A percentile compares a stretch with the other conserved stretches of the same genome.
These are phyloP conservation scores for Colletotrichum viniferum DNA, from an alignment of 2,329 filamentous ascomycete species.

Conservation along the genomic window DNA sequence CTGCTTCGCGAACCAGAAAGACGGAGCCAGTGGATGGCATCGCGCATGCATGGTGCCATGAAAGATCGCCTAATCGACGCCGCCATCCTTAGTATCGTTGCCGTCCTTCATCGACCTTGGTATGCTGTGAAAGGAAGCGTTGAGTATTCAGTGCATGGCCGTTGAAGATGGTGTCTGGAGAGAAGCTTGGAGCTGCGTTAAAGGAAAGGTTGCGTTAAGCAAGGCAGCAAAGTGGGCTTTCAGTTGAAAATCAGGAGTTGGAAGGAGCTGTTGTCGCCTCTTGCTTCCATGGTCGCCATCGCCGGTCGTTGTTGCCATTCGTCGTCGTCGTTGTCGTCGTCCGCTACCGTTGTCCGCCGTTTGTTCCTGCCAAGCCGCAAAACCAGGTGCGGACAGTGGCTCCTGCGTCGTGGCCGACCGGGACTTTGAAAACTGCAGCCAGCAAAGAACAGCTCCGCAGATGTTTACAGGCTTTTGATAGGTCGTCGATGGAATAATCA, in stretches of 20 bases:
- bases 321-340: neutral
- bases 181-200: neutral
- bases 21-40: neutral
- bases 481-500: neutral
- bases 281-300: neutral
- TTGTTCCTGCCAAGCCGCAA: neutral
- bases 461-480: neutral
- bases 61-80: neutral
- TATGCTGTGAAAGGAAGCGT: neutral
- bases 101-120: neutral
- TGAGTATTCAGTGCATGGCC: neutral
- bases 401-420: neutral
- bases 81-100: neutral
- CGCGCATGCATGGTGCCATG: neutral
- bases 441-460: neutral
- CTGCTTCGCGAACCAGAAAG: neutral
- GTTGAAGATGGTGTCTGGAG: accelerated
- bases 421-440: neutral
- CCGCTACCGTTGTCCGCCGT: neutral
- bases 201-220: neutral
- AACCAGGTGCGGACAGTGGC: neutral
- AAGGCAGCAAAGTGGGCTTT: neutral
- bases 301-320: neutral
- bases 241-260: neutral
- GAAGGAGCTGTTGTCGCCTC: neutral